Percentiles rank a stretch among this genome's conserved stretches.
phyloP scores from a whole-genome alignment of 2,329 filamentous ascomycete species.

The Cytospora schulzeri region DNA sequence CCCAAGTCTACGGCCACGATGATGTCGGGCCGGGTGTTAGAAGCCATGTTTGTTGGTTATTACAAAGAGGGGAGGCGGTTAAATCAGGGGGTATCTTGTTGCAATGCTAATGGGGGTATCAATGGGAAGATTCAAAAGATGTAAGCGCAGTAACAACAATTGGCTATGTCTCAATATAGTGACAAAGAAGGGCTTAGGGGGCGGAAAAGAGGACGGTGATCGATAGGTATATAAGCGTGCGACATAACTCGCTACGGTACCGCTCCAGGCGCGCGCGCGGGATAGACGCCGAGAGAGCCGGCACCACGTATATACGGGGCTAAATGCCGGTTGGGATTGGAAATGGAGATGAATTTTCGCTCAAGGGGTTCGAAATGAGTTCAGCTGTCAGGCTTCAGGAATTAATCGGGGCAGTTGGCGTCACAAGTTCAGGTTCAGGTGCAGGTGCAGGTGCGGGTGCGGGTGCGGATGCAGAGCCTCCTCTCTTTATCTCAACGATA shows the following conservation, averaged over 20 bases:
- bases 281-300: conserved; percentile 16
- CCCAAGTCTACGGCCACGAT: conserved; percentile 48
- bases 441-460: not conserved
- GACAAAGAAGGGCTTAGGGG: not conserved
- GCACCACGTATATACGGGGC: not conserved
- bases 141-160: conserved; percentile 4
- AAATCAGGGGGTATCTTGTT: conserved; percentile 17
- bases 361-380: not conserved
- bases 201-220: not conserved
- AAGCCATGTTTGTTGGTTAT: conserved; percentile 7
- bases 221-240: conserved; percentile 9
- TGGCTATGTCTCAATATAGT: conserved; percentile 12
- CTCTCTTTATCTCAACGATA: not conserved
- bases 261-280: conserved; percentile 20
- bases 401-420: not conserved
- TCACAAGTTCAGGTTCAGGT: not conserved
- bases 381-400: conserved; percentile 17
- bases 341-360: not conserved
- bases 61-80: not conserved
- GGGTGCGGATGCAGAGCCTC: not conserved
- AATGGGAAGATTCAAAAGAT: not conserved
- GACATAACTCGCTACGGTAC: conserved; percentile 19
- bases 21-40: conserved; percentile 37
- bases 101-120: not conserved
- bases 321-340: not conserved